Evolutionary conservation across 2,329 filamentous ascomycete species (phyloP), one percentile per base, ranked within the genome.

Genomic region (Fusarium falciforme): DNA sequence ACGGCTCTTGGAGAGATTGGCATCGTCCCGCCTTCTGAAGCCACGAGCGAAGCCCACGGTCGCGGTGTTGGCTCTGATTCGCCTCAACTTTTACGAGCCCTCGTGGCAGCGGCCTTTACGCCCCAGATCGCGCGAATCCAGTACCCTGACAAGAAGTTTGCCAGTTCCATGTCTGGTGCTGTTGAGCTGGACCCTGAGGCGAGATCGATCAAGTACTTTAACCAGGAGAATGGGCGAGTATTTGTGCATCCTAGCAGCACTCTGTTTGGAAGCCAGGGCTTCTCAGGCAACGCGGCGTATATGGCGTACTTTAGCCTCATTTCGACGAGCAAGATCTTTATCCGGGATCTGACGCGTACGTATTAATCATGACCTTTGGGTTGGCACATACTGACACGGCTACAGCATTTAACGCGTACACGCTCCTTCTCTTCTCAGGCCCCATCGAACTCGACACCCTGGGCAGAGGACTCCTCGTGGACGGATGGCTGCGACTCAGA

Each of bases 111-210:
- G 5, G 91, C 93, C 4, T 94, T 94, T 81, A 89, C 91, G 33
- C 96, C 96, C 0, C 96, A 98, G 83, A 91, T 98, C 73, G 95
- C 95, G 16, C 91, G 95, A 62, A 98, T 99, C 80, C 93, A 95
- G 74, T 94, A 98, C 76, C 96, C 96, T 0, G 94, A 98, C 84
- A 97, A 97, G 86, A 98, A 98, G 82, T 99, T 97, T 82, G 93
- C 94, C 14, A 91, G 92, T 38, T 94, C 94, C 3, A 90, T 97
- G 72, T 94, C 94, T 1, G 96, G 96, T 9, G 94, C 96, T 0
- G 94, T 98, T 1, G 96, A 96, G 81, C 87, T 98, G 8, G 96
- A 99, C 80, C 96, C 96, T 0, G 96, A 98, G 83, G 96, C 96
- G 6, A 89, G 92, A 62, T 94, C 93, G 4, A 98, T 99, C 83